Conservation (phyloP, 805 yeast genomes). For the Starmerella floris region DNA sequence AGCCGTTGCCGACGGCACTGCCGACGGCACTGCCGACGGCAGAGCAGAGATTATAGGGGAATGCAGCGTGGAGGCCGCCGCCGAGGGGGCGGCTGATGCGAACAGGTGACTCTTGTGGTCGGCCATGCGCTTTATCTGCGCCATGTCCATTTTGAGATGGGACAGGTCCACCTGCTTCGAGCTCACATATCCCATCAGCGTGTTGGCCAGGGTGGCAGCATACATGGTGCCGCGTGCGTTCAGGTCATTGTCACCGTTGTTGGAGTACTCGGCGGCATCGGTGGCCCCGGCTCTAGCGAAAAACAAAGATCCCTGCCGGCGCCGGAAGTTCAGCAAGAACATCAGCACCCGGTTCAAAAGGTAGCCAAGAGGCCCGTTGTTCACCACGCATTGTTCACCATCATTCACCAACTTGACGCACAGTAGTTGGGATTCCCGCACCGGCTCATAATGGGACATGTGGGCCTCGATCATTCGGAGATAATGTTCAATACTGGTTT, state of each 20-base stretch:
- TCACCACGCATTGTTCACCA: conserved; percentile 70
- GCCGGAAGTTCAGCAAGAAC: conserved; percentile 79
- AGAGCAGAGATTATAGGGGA: conserved; percentile 5
- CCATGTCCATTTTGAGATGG: conserved; percentile 14
- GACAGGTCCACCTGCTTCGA: conserved; percentile 18
- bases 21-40: conserved; percentile 4
- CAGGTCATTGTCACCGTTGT: conserved; percentile 67
- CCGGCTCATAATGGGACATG: conserved; percentile 57
- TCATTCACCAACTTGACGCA: conserved; percentile 82
- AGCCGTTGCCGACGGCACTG: conserved; percentile 1
- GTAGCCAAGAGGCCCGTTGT: conserved; percentile 76
- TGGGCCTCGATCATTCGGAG: conserved; percentile 55
- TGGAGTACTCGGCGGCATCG: conserved; percentile 41
- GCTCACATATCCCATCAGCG: conserved; percentile 35
- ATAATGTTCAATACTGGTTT: conserved; percentile 65
- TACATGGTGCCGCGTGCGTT: conserved; percentile 60
- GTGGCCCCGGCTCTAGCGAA: conserved; percentile 47
- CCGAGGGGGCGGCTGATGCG: conserved; percentile 12
- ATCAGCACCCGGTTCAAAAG: conserved; percentile 81
- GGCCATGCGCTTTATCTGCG: conserved; percentile 14
- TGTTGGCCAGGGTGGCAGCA: conserved; percentile 48
- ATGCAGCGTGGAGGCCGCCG: conserved; percentile 7
- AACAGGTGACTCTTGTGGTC: conserved; percentile 15
- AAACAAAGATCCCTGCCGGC: conserved; percentile 78
- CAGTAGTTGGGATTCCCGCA: conserved; percentile 48